Evolutionary conservation across 2,329 filamentous ascomycete species (phyloP).

Genomic region (Alternaria brassicicola): DNA sequence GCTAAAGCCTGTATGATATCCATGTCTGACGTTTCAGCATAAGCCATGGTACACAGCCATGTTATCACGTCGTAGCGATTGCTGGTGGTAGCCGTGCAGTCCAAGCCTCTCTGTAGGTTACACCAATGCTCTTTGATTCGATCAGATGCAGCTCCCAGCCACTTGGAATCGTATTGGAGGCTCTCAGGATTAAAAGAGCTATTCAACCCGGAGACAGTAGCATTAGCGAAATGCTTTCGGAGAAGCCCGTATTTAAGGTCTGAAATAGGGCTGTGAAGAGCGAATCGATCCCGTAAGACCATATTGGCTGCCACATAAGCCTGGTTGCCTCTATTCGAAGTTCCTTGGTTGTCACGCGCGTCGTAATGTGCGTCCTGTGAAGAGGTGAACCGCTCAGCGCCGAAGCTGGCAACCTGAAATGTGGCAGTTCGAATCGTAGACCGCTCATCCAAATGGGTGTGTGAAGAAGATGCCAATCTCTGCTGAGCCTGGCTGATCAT

Average conservation of each 20-base stretch:
- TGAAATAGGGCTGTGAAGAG: conserved; percentile 14
- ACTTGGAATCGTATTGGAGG: conserved; percentile 31
- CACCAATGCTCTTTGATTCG: conserved; percentile 29
- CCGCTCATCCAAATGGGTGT: conserved; percentile 30
- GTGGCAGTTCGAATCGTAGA: conserved; percentile 38
- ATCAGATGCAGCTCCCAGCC: conserved; percentile 19
- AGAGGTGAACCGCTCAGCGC: conserved; percentile 36
- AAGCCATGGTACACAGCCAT: conserved; percentile 38
- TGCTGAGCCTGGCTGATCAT: neutral
- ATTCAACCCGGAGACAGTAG: conserved; percentile 6
- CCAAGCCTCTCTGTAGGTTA: conserved; percentile 24
- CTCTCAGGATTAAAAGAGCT: neutral
- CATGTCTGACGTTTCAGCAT: conserved; percentile 28
- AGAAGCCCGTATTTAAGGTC: conserved; percentile 9
- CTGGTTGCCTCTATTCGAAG: conserved; percentile 16
- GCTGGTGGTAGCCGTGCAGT: neutral
- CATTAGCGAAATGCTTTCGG: conserved; percentile 10
- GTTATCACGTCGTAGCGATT: conserved; percentile 28
- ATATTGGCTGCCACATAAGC: conserved; percentile 23
- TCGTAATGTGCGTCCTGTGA: conserved; percentile 32
- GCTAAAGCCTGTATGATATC: conserved; percentile 28
- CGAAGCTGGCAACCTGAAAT: conserved; percentile 40
- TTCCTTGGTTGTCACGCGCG: conserved; percentile 12
- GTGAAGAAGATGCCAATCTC: conserved; percentile 5
- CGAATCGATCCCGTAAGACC: conserved; percentile 18